These are phyloP conservation scores for Aspergillus sp. DNA, from an alignment of 2,329 filamentous ascomycete genomes.

Conservation along the genomic window DNA sequence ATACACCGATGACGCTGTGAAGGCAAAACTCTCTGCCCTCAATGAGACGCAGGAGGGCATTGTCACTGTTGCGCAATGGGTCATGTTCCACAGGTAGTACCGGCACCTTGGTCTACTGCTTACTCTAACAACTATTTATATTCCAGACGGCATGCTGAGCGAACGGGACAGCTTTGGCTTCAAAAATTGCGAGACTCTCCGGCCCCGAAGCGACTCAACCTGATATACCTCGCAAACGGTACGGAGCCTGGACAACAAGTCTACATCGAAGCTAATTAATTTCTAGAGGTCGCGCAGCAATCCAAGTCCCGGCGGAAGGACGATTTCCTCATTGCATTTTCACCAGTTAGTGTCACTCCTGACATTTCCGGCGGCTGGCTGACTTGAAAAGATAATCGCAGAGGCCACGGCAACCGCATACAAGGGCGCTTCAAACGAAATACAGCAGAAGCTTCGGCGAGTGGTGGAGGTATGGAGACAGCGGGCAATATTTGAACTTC, in stretches of 20 bases:
- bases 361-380: conserved; percentile 7
- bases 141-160: conserved; percentile 75
- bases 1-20: conserved; percentile 90
- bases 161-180: conserved; percentile 85
- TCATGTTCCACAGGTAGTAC: conserved; percentile 90
- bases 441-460: conserved; percentile 76
- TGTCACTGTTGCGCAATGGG: conserved; percentile 94
- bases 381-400: conserved; percentile 55
- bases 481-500: conserved; percentile 69
- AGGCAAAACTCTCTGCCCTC: conserved; percentile 86
- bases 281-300: conserved; percentile 83
- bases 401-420: conserved; percentile 89
- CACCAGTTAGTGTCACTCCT: conserved; percentile 47
- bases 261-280: conserved; percentile 12
- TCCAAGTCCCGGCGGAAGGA: conserved; percentile 86
- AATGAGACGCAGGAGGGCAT: conserved; percentile 98
- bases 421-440: conserved; percentile 74
- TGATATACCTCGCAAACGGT: conserved; percentile 95
- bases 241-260: conserved; percentile 19
- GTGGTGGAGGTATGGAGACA: conserved; percentile 94
- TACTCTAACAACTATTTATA: too few species aligned
- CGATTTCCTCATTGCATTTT: conserved; percentile 86
- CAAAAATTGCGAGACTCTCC: conserved; percentile 80
- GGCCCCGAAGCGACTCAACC: conserved; percentile 73
- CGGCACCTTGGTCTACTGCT: too few species aligned